These are phyloP conservation scores for Citrus hindsii DNA, from an alignment of 345 rosid genomes.

Conservation along the genomic window DNA sequence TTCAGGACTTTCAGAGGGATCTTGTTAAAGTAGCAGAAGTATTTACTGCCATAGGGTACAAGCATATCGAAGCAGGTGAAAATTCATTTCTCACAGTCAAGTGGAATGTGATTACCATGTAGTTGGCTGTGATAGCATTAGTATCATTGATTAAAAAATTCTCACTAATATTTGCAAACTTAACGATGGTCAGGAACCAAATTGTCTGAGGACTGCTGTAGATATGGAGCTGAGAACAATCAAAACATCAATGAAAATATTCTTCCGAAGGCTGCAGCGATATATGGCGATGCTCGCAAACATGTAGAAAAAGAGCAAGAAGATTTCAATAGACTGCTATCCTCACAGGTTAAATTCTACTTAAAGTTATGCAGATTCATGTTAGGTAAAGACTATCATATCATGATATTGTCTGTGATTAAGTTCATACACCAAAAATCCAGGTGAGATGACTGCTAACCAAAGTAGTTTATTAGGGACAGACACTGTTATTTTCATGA, in stretches of 20 bases:
- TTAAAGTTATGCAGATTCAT: neutral
- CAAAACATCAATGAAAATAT: conserved; percentile 65
- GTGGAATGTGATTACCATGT: neutral
- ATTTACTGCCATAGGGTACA: conserved; percentile 69
- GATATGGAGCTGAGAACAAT: conserved; percentile 76
- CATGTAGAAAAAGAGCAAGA: conserved; percentile 92
- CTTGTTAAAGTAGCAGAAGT: conserved; percentile 76
- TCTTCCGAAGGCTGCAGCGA: conserved; percentile 85
- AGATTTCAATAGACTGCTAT: conserved; percentile 61
- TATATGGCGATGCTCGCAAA: conserved; percentile 87
- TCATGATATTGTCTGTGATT: neutral
- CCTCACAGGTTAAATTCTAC: conserved; percentile 60
- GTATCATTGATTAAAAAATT: conserved; percentile 5
- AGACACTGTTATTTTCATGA: neutral
- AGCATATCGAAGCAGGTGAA: conserved; percentile 87
- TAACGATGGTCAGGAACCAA: conserved; percentile 60
- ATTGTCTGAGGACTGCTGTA: conserved; percentile 81
- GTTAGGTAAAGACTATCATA: neutral
- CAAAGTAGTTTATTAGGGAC: neutral
- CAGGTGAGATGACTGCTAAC: neutral
- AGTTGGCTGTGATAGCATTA: neutral
- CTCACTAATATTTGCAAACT: conserved; percentile 1
- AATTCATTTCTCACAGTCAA: neutral
- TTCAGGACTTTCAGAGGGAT: conserved; percentile 91
- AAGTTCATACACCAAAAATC: neutral